Percentiles rank a stretch among this genome's conserved stretches.
These are phyloP conservation scores for Trichoderma sp. DNA, from an alignment of 2,329 filamentous ascomycete genomes.

Conservation along the genomic window DNA sequence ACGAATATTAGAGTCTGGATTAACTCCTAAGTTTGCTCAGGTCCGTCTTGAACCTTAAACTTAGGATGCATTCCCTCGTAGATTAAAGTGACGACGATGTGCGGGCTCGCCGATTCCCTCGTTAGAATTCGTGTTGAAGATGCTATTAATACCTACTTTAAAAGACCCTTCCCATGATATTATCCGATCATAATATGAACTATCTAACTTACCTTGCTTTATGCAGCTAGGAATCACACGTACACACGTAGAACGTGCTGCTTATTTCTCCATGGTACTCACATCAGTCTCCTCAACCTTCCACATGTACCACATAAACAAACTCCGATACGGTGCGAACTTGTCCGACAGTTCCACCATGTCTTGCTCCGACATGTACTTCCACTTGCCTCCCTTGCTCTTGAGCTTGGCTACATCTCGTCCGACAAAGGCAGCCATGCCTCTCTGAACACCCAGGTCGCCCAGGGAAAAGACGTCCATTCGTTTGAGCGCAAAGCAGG, in stretches of 20 bases:
- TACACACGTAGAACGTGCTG: background rate
- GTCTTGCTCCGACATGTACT: constrained; percentile 93
- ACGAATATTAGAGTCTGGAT: background rate
- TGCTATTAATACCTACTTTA: background rate
- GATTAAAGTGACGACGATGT: background rate
- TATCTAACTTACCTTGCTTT: background rate
- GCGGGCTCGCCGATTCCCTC: background rate
- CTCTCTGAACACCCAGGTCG: constrained; percentile 89
- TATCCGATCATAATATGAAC: background rate
- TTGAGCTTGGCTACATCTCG: constrained; percentile 83
- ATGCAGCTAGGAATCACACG: background rate
- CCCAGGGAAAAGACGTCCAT: constrained; percentile 92
- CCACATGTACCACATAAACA: constrained; percentile 99
- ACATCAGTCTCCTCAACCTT: constrained; percentile 76
- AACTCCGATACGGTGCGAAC: constrained; percentile 82
- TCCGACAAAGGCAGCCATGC: constrained; percentile 85
- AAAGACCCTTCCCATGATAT: background rate
- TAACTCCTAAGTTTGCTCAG: background rate
- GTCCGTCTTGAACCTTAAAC: background rate
- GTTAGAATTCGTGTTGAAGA: background rate
- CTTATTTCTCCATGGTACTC: constrained; percentile 49
- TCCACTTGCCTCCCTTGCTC: constrained; percentile 81
- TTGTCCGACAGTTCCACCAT: constrained; percentile 79
- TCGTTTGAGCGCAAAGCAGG: constrained; percentile 88
- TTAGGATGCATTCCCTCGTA: background rate